A percentile compares a stretch with the other conserved stretches of the same genome.
phyloP scores from a whole-genome alignment of 352 stramenopile genomes.

The Globisporangium apiculatum region DNA sequence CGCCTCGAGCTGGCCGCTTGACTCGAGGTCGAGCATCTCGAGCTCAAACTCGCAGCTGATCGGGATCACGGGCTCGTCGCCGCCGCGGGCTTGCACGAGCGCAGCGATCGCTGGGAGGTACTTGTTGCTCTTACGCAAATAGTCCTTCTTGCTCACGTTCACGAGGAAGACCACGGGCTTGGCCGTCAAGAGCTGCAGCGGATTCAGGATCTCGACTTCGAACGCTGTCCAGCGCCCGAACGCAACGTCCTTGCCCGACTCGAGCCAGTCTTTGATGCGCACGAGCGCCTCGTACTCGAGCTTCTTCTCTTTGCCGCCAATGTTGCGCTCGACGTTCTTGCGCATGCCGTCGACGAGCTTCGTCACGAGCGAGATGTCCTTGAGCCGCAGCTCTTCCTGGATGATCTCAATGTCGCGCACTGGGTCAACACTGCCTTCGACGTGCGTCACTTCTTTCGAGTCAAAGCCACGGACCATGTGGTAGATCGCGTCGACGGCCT shows the following conservation, averaged over 20 bases:
- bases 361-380: slow-evolving; percentile 92
- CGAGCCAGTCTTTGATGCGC: slow-evolving; percentile 77
- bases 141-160: slow-evolving; percentile 99
- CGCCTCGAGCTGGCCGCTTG: slow-evolving; percentile 43
- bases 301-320: slow-evolving; percentile 95
- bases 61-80: slow-evolving; percentile 95
- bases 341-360: slow-evolving; percentile 72
- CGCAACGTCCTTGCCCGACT: slow-evolving; percentile 86
- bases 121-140: slow-evolving; percentile 98
- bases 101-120: slow-evolving; percentile 96
- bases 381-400: slow-evolving; percentile 96
- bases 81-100: slow-evolving; percentile 94
- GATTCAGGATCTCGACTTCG: slow-evolving; percentile 90
- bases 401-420: slow-evolving; percentile 99
- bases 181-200: slow-evolving; percentile 88
- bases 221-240: slow-evolving; percentile 87
- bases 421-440: slow-evolving; percentile 98
- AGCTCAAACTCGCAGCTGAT: slow-evolving; percentile 99
- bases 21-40: slow-evolving; percentile 85
- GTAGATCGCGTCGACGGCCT: slow-evolving; percentile 97
- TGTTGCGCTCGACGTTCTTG: slow-evolving; percentile 84
- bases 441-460: slow-evolving; percentile 97
- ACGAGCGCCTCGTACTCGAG: slow-evolving; percentile 85
- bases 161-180: slow-evolving; percentile 98
- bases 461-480: slow-evolving; percentile 98